Conservation (phyloP, 2,329 filamentous ascomycete genomes). For the Neonectria punicea region DNA sequence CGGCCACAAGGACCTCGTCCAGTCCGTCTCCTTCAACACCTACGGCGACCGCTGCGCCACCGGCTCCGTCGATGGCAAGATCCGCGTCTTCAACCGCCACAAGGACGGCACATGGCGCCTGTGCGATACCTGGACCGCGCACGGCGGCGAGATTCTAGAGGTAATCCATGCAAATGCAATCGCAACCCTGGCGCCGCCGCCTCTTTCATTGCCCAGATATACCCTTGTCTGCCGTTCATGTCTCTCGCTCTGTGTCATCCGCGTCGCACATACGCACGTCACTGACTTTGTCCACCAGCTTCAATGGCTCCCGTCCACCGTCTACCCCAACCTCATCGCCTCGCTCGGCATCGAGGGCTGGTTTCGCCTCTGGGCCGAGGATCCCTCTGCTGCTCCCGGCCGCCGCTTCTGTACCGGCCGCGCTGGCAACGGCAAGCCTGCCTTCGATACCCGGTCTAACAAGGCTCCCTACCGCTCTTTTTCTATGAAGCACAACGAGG, state of each 20-base stretch:
- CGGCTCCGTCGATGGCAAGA: conserved; percentile 89
- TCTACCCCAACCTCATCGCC: conserved; percentile 85
- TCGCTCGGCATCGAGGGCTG: conserved; percentile 90
- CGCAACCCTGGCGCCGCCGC: conserved; percentile 31
- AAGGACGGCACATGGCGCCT: conserved; percentile 81
- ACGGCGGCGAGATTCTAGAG: conserved; percentile 90
- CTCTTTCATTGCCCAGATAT: not conserved
- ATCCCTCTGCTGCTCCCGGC: conserved; percentile 81
- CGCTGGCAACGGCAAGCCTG: conserved; percentile 58
- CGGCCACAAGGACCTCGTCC: conserved; percentile 82
- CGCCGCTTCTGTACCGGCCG: conserved; percentile 80
- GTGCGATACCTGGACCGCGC: conserved; percentile 88
- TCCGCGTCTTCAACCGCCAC: conserved; percentile 90
- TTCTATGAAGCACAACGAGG: conserved; percentile 84
- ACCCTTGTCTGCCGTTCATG: not conserved
- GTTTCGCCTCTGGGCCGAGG: conserved; percentile 93
- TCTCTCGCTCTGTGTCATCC: conserved; percentile 20
- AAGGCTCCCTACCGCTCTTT: conserved; percentile 79
- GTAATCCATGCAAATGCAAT: conserved; percentile 57
- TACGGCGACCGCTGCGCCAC: conserved; percentile 93
- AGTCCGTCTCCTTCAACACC: conserved; percentile 88
- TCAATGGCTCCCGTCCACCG: conserved; percentile 91
- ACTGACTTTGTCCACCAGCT: conserved; percentile 63
- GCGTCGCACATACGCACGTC: conserved; percentile 22
- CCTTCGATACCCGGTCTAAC: conserved; percentile 67